These are phyloP conservation scores for Trichoderma gracile DNA, from an alignment of 2,329 filamentous ascomycete species.

Conservation along the genomic window DNA sequence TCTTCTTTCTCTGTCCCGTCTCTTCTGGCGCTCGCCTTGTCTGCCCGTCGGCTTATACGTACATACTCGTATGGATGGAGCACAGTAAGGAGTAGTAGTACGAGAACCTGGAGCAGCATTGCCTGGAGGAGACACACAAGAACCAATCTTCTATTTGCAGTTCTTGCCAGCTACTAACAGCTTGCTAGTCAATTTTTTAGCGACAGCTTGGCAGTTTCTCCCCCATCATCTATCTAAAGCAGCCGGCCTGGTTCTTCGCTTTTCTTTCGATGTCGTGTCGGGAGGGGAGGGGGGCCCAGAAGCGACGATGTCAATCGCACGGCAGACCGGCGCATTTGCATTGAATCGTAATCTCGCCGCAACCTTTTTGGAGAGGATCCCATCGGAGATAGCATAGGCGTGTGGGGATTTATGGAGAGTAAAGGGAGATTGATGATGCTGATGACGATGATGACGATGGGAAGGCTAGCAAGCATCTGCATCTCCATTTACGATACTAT, in stretches of 20 bases:
- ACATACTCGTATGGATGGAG: too few species aligned
- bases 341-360: constrained; percentile 19
- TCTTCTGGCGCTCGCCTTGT: not conserved
- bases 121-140: not conserved
- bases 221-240: constrained; percentile 18
- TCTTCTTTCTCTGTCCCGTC: not conserved
- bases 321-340: not conserved
- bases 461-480: too few species aligned
- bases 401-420: constrained; percentile 3
- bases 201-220: not conserved
- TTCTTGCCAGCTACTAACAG: too few species aligned
- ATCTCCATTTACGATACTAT: not conserved
- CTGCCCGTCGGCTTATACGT: too few species aligned
- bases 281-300: not conserved
- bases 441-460: too few species aligned
- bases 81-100: too few species aligned
- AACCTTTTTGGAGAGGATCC: not conserved
- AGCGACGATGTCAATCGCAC: constrained; percentile 6
- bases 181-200: too few species aligned
- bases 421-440: not conserved
- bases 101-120: too few species aligned
- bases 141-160: constrained; percentile 3
- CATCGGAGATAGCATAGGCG: not conserved
- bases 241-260: not conserved
- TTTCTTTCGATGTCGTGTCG: not conserved